Conservation (phyloP, 2,329 filamentous ascomycete genomes). For the Alternaria gaisen region DNA sequence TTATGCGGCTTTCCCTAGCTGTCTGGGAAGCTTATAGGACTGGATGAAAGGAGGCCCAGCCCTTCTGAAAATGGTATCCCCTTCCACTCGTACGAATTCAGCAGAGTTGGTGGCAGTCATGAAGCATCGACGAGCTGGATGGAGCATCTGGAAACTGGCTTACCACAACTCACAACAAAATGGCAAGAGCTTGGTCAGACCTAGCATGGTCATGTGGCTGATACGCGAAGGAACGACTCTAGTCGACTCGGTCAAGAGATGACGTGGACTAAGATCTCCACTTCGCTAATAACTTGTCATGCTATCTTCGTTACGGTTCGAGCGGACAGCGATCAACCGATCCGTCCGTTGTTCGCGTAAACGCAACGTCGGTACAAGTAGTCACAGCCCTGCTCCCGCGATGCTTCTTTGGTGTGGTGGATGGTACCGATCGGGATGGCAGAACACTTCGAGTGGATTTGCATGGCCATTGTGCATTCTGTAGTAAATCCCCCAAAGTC, state of each 20-base stretch:
- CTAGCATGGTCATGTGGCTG: neutral
- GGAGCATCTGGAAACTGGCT: neutral
- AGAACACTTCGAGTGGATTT: neutral
- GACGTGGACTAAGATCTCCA: neutral
- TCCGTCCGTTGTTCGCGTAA: neutral
- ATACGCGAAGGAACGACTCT: neutral
- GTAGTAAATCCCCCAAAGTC: neutral
- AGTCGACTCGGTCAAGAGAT: neutral
- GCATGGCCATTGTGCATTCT: neutral
- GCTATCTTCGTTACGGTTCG: neutral
- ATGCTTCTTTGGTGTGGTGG: neutral
- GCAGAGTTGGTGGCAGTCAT: neutral
- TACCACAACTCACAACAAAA: neutral
- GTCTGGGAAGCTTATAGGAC: neutral
- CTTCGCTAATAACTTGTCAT: neutral
- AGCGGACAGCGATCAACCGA: neutral
- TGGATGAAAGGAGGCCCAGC: constrained; percentile 8
- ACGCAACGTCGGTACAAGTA: neutral
- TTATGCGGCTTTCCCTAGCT: neutral
- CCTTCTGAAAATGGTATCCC: neutral
- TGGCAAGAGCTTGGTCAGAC: neutral
- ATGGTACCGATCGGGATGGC: neutral
- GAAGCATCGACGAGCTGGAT: neutral
- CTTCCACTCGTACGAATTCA: neutral
- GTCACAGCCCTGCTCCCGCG: neutral